Percentiles rank a stretch among this genome's conserved stretches.
Evolutionary conservation across 2,329 filamentous ascomycete species (phyloP).

Genomic region (Penicillium concentricum): DNA sequence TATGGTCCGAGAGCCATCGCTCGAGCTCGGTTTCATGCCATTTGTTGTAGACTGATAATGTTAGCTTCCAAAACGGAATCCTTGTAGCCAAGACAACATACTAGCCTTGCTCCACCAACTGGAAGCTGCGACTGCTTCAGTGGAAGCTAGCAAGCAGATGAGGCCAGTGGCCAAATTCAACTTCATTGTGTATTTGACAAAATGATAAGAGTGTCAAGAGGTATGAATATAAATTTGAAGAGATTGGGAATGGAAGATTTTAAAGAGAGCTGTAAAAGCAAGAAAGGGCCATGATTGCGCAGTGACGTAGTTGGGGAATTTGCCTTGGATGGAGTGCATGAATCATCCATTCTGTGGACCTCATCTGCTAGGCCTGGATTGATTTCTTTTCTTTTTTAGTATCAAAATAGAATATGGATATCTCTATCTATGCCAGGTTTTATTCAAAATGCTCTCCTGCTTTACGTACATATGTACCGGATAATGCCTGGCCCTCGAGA

Average conservation of each 20-base stretch:
- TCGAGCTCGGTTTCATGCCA: slow-evolving; percentile 99
- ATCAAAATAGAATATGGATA: background rate
- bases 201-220: background rate
- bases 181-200: slow-evolving; percentile 62
- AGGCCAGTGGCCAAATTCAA: slow-evolving; percentile 67
- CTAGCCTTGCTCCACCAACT: slow-evolving; percentile 85
- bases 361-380: background rate
- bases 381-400: background rate
- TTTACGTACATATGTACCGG: no score
- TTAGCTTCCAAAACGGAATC: background rate
- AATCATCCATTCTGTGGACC: slow-evolving; percentile 22
- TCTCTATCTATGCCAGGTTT: background rate
- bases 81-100: slow-evolving; percentile 50
- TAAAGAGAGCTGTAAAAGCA: slow-evolving; percentile 10
- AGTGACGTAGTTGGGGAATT: slow-evolving; percentile 35
- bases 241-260: background rate
- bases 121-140: slow-evolving; percentile 66
- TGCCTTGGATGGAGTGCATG: slow-evolving; percentile 21
- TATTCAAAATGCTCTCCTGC: no score
- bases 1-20: slow-evolving; percentile 90
- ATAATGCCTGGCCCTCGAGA: no score
- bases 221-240: slow-evolving; percentile 9
- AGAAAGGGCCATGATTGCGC: slow-evolving; percentile 27
- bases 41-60: slow-evolving; percentile 80
- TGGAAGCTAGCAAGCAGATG: slow-evolving; percentile 67